Percentiles rank a stretch among this genome's conserved stretches.
phyloP scores from a whole-genome alignment of 257 asterid genomes.

The Echium plantagineum region DNA sequence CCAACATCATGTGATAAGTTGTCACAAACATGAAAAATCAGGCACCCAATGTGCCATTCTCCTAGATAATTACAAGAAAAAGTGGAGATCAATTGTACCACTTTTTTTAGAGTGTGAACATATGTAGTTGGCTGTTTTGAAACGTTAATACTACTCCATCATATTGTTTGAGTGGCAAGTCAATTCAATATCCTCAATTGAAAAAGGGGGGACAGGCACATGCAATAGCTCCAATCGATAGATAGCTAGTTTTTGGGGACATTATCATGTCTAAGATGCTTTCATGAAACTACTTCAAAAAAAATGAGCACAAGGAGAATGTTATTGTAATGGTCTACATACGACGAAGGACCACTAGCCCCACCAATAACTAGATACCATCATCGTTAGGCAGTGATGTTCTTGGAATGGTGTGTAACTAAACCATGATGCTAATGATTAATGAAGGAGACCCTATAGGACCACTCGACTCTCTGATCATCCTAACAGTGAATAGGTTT shows the following conservation, averaged over 20 bases:
- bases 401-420: not conserved
- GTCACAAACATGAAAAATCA: not conserved
- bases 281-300: not conserved
- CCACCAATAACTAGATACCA: not conserved
- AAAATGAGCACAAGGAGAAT: not conserved
- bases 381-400: not conserved
- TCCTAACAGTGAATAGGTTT: too few species aligned
- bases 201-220: not conserved
- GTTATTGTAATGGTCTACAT: not conserved
- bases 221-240: not conserved
- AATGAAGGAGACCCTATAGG: not conserved
- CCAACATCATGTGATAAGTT: slow-evolving; percentile 5
- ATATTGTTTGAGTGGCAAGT: not conserved
- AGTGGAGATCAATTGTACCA: not conserved
- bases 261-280: not conserved
- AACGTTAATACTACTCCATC: not conserved
- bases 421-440: not conserved
- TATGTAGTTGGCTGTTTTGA: not conserved
- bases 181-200: not conserved
- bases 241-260: not conserved
- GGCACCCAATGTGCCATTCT: not conserved
- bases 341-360: not conserved
- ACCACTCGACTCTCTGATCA: not conserved
- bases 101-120: not conserved
- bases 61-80: not conserved